phyloP scores from a whole-genome alignment of 371 early-diverging fungal species.

The Sporodiniella umbellata region DNA sequence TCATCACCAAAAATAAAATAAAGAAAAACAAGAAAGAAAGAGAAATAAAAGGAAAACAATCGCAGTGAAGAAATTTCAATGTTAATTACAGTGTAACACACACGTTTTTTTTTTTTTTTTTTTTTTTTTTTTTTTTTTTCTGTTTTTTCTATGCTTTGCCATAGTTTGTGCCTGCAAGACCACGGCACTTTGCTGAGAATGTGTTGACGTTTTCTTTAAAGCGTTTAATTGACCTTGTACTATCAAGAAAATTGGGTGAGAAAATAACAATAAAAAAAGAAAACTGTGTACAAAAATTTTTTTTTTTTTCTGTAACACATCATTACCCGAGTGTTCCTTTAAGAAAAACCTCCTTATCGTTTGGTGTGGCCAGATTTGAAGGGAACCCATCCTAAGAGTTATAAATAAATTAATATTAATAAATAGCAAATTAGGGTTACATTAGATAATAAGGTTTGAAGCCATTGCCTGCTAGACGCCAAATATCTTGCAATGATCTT shows the following conservation, averaged over 20 bases:
- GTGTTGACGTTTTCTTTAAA: constrained; percentile 54
- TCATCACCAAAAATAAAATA: neutral
- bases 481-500: constrained; percentile 57
- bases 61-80: neutral
- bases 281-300: too few species aligned
- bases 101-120: neutral
- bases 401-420: neutral
- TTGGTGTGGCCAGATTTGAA: constrained; percentile 44
- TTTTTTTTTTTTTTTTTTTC: neutral
- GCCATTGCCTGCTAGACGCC: constrained; percentile 51
- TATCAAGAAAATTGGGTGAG: constrained; percentile 13
- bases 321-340: constrained; percentile 58
- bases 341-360: constrained; percentile 60
- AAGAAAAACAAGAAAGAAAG: neutral
- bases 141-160: constrained; percentile 11
- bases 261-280: neutral
- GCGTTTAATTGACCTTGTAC: constrained; percentile 57
- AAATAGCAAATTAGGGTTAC: constrained; percentile 23
- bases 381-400: constrained; percentile 60
- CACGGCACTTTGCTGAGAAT: constrained; percentile 64
- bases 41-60: constrained; percentile 2
- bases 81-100: neutral
- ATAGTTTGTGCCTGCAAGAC: constrained; percentile 55
- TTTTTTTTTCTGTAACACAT: neutral
- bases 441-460: constrained; percentile 50